Conservation (phyloP, 148 eudicot genomes). For the Camellia lanceoleosa region DNA sequence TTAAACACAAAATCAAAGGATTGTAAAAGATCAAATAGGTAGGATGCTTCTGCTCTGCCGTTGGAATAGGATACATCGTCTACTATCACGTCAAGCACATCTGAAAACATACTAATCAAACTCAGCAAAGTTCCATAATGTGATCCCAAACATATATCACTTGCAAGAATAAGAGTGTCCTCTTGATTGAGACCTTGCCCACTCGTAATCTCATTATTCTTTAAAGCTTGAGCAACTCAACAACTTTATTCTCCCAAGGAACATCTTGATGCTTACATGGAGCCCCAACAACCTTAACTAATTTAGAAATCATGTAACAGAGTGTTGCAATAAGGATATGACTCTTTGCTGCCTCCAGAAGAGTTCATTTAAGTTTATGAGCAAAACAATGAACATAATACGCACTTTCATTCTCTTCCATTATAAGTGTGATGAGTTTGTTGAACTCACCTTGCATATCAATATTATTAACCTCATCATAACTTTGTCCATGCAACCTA, state of each 20-base stretch:
- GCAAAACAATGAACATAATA: conserved; percentile 22
- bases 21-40: too few species aligned
- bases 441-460: conserved; percentile 13
- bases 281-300: neutral
- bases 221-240: neutral
- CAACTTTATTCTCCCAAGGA: neutral
- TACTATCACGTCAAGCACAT: conserved; percentile 19
- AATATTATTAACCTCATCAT: conserved; percentile 10
- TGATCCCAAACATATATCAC: conserved; percentile 27
- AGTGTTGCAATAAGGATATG: neutral
- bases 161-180: neutral
- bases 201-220: conserved; percentile 6
- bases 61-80: neutral
- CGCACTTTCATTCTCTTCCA: neutral
- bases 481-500: conserved; percentile 18
- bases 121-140: conserved; percentile 19
- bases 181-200: conserved; percentile 23
- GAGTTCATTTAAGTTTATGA: conserved; percentile 9
- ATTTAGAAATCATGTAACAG: neutral
- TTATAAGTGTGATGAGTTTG: too few species aligned
- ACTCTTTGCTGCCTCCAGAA: conserved; percentile 6
- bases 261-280: neutral
- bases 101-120: conserved; percentile 11
- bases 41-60: neutral
- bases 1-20: neutral